These are phyloP conservation scores for Pseudotulostoma volvatum DNA, from an alignment of 495 filamentous ascomycete genomes.

Conservation along the genomic window DNA sequence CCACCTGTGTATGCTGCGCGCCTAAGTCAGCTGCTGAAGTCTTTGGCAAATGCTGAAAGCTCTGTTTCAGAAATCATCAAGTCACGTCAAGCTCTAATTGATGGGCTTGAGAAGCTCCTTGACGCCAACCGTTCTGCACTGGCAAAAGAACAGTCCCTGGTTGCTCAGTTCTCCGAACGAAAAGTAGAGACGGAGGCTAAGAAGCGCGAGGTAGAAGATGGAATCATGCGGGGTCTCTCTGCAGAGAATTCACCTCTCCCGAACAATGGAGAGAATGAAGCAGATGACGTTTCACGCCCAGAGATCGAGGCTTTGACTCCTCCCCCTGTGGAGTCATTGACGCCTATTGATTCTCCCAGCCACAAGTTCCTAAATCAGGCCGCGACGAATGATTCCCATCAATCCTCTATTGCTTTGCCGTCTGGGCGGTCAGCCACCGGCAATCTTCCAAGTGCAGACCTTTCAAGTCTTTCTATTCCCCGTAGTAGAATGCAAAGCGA, in stretches of 20 bases:
- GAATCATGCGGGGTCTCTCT: slow-evolving; percentile 67
- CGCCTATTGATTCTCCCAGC: slow-evolving; percentile 29
- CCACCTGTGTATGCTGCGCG: slow-evolving; percentile 85
- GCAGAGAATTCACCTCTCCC: slow-evolving; percentile 25
- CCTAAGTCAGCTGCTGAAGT: slow-evolving; percentile 71
- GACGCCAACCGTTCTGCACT: slow-evolving; percentile 55
- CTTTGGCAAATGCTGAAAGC: slow-evolving; percentile 75
- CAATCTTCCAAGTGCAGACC: slow-evolving; percentile 25
- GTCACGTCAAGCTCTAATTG: slow-evolving; percentile 59
- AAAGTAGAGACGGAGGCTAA: slow-evolving; percentile 52
- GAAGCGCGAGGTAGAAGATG: slow-evolving; percentile 75
- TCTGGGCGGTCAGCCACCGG: slow-evolving; percentile 18
- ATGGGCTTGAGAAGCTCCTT: slow-evolving; percentile 68
- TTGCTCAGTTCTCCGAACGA: slow-evolving; percentile 39
- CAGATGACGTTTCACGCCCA: slow-evolving; percentile 45
- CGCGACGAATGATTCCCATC: background rate
- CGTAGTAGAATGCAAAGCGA: slow-evolving; percentile 18
- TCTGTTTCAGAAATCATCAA: slow-evolving; percentile 84
- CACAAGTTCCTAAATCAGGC: slow-evolving; percentile 5
- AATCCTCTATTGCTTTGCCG: background rate
- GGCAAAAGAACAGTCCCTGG: slow-evolving; percentile 45
- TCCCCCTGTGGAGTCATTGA: slow-evolving; percentile 39
- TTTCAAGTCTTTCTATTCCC: slow-evolving; percentile 32
- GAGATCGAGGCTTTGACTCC: slow-evolving; percentile 74
- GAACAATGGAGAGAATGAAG: slow-evolving; percentile 18